Evolutionary conservation across 1,284 basidiomycete species (phyloP), one percentile per base, ranked within the genome.

Genomic region (Rhodotorula sp.): DNA sequence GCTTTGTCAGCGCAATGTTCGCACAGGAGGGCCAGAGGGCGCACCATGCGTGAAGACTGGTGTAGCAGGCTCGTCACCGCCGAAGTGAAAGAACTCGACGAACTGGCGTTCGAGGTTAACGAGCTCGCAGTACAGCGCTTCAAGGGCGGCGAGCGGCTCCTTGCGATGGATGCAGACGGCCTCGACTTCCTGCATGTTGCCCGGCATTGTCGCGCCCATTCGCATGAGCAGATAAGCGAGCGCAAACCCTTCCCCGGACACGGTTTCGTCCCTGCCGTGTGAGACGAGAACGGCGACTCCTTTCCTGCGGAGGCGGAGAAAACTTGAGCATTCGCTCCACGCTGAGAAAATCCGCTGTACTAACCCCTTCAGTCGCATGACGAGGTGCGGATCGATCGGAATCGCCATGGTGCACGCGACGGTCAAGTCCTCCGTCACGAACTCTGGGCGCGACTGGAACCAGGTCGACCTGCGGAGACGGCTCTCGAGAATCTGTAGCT

Each of bases 51-150:
- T 30, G 37, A 65, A 52, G 46, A 67, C 59, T 16, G 55, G 28
- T 28, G 61, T 28, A 40, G 67, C 28, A 0, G 57, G 59, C 9
- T 26, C 10, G 10, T 31, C 44, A 6, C 34, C 18, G 18, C 70
- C 70, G n/a, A 68, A 71, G 16, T 30, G 44, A n/a, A 68, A 65
- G 53, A 68, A 65, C 57, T 71, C 64, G 53, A 71, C 70, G 20
- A 46, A 13, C 28, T 48, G 34, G 9, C 15, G n/a, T 0, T 22
- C 9, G 34, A 62, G 64, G 11, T 63, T 59, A 28, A 62, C 55
- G 24, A 69, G 63, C 61, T 69, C 64, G 60, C 44, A 50, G 57
- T 65, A 69, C n/a, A 69, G 57, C 11, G 10, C 26, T 30, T 69
- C 63, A 58, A 71, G 40, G n/a, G 62, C 30, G 4, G 18, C 55